A percentile compares a stretch with the other conserved stretches of the same genome.
Evolutionary conservation across 495 filamentous ascomycete species (phyloP).

Genomic region (Daldinia loculata): DNA sequence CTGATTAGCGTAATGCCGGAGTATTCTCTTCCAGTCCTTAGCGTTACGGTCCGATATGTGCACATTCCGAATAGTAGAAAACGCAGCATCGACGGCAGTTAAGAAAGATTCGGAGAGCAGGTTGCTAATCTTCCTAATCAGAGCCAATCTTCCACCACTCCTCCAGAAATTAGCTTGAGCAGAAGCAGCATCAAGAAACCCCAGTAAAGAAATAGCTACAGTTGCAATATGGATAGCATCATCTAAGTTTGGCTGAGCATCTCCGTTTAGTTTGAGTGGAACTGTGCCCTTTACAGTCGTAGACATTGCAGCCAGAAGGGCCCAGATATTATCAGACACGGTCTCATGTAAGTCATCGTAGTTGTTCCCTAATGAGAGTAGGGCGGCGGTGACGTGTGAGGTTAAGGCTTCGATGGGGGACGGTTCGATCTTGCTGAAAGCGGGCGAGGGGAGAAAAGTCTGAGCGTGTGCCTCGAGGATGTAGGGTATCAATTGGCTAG

Average conservation of each 20-base stretch:
- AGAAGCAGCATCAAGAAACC: slow-evolving; percentile 84
- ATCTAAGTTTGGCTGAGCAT: slow-evolving; percentile 63
- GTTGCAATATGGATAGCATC: slow-evolving; percentile 74
- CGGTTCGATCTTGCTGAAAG: slow-evolving; percentile 80
- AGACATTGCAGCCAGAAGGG: slow-evolving; percentile 73
- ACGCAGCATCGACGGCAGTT: slow-evolving; percentile 82
- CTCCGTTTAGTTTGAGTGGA: slow-evolving; percentile 58
- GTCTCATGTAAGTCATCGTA: slow-evolving; percentile 70
- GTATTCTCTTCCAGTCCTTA: slow-evolving; percentile 82
- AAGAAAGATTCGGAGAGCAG: slow-evolving; percentile 85
- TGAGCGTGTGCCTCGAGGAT: slow-evolving; percentile 83
- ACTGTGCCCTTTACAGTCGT: slow-evolving; percentile 51
- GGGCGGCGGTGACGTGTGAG: slow-evolving; percentile 76
- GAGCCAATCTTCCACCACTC: slow-evolving; percentile 69
- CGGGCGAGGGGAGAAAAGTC: slow-evolving; percentile 78
- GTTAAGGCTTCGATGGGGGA: slow-evolving; percentile 91
- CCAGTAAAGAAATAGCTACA: slow-evolving; percentile 81
- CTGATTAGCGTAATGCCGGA: slow-evolving; percentile 79
- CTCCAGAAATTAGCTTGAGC: slow-evolving; percentile 81
- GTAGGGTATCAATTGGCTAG: slow-evolving; percentile 78
- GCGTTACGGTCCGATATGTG: slow-evolving; percentile 60
- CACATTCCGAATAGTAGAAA: slow-evolving; percentile 79
- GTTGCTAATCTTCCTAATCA: slow-evolving; percentile 72
- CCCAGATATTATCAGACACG: slow-evolving; percentile 66
- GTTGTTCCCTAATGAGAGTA: slow-evolving; percentile 78